Evolutionary conservation across 1,139 yeast species (phyloP).

Genomic region (Debaryomyces sp.): DNA sequence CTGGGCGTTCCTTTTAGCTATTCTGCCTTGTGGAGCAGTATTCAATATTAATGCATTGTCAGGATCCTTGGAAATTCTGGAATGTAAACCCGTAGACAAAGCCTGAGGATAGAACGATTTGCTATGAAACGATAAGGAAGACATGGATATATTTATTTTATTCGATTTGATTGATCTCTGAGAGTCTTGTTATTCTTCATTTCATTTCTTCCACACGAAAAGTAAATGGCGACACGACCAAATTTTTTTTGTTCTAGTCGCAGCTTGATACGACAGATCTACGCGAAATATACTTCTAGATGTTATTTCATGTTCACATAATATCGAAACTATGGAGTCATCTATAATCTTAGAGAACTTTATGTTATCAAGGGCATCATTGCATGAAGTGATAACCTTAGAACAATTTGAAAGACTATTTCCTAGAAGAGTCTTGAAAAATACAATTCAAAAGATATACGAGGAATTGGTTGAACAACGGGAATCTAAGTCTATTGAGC

Average conservation of each 20-base stretch:
- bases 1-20: slow-evolving; percentile 73
- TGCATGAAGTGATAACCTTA: slow-evolving; percentile 12
- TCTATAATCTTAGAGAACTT: slow-evolving; percentile 11
- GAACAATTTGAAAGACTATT: slow-evolving; percentile 17
- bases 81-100: slow-evolving; percentile 66
- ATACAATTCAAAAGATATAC: slow-evolving; percentile 18
- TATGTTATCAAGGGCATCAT: slow-evolving; percentile 11
- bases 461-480: slow-evolving; percentile 26
- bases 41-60: slow-evolving; percentile 61
- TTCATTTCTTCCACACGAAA: background rate
- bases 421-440: slow-evolving; percentile 18
- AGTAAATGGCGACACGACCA: slow-evolving; percentile 8
- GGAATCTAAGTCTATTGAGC: slow-evolving; percentile 11
- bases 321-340: slow-evolving; percentile 13
- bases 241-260: background rate
- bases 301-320: too few relatives aligned
- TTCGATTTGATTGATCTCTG: background rate
- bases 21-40: slow-evolving; percentile 74
- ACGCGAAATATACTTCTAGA: too few relatives aligned
- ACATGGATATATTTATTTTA: slow-evolving; percentile 9
- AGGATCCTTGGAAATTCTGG: slow-evolving; percentile 65
- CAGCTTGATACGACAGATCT: background rate
- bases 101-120: slow-evolving; percentile 67
- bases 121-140: slow-evolving; percentile 19
- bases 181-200: background rate